Conservation (phyloP, 1,284 basidiomycete species). For the Ceratobasidium theobromae region DNA sequence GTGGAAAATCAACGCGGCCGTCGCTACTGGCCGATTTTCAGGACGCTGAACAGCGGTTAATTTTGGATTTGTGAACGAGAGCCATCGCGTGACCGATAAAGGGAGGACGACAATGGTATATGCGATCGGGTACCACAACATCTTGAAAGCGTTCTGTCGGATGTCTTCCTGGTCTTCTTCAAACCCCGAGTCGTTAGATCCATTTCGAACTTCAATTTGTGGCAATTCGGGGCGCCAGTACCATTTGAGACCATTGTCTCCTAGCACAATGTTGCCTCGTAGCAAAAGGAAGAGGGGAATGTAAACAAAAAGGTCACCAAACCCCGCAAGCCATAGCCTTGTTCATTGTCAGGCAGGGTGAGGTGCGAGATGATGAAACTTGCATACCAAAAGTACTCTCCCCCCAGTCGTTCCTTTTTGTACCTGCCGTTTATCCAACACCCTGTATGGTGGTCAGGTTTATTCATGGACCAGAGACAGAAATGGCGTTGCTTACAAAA, state of each 20-base stretch:
- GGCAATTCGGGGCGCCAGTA: neutral
- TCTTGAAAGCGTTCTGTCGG: conserved; percentile 32
- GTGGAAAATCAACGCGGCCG: conserved; percentile 27
- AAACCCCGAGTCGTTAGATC: too few relatives aligned
- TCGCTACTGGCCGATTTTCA: conserved; percentile 1
- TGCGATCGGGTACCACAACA: conserved; percentile 34
- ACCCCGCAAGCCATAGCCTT: conserved; percentile 32
- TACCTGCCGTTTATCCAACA: conserved; percentile 33
- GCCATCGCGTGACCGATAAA: conserved; percentile 32
- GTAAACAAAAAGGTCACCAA: conserved; percentile 33
- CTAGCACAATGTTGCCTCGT: conserved; percentile 33
- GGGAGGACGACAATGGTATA: conserved; percentile 35
- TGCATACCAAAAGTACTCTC: conserved; percentile 33
- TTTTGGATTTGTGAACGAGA: neutral
- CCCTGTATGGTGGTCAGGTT: conserved; percentile 4
- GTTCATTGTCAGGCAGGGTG: neutral
- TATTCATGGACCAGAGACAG: neutral
- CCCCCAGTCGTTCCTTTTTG: conserved; percentile 14
- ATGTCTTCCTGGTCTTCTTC: conserved; percentile 16
- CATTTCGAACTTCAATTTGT: neutral
- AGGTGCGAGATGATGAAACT: neutral
- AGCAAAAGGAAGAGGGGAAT: conserved; percentile 33
- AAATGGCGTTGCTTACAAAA: conserved; percentile 24
- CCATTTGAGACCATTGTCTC: neutral
- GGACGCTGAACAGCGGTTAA: neutral